Base-by-base conservation (phyloP, 1,139 yeast genomes). In the Kluyveromyces marxianus region DNA sequence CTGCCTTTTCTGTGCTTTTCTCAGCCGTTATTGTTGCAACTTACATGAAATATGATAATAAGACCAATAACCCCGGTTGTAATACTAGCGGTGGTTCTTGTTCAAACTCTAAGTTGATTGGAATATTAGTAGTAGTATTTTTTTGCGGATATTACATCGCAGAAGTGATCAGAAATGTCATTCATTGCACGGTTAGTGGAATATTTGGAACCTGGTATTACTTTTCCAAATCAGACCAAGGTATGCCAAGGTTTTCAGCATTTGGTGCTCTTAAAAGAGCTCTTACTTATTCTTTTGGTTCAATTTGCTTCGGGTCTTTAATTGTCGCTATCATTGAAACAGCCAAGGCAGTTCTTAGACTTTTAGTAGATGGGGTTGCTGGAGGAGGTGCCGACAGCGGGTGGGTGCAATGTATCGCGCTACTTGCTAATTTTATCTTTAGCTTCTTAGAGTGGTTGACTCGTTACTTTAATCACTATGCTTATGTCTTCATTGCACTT, bases 141-240 rank as follows among this genome's bases (percentile, higher is more conserved):
- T 87, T 88, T 66, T 88, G 95, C 4, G 96, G 95, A 10, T 88
- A 77, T 60, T 86, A 83, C 65, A 83, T 88, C 50, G 74, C 94
- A 7, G 97, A 89, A 64, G 95, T 89, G 28, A 72, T 87, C 52
- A 81, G 81, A 67, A 88, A 85, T 58, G 76, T 86, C n/a, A 81
- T 89, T 46, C 96, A 90, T 61, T 85, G 84, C 36, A 81, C 92
- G 1, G 81, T 88, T 48, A 75, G 92, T 26, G 96, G 96, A 32
- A 79, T 89, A 33, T 90, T 77, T 62, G 97, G 97, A 25, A 78
- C 94, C 4, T 89, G 97, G 96, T 89, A 87, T 66, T 89, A 84
- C 63, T 72, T 85, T 61, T 76, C 87, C 39, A 75, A 74, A 52
- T 76, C 89, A 1, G 90, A 83, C 59, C 85, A 83, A 58, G 95